Conservation (phyloP, 495 filamentous ascomycete species). For the Aspergillus homomorphus region DNA sequence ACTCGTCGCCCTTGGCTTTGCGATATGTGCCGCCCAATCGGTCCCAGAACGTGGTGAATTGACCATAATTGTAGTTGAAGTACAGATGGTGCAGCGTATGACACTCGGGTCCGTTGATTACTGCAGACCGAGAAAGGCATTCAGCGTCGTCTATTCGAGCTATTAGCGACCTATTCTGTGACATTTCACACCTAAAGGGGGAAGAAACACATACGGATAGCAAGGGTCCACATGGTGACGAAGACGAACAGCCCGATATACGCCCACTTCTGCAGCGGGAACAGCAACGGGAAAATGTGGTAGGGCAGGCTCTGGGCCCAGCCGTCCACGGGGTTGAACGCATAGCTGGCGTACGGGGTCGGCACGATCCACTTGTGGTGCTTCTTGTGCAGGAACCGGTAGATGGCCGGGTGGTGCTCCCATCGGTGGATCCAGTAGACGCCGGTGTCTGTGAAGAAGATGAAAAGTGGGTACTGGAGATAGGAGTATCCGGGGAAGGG, state of each 20-base stretch:
- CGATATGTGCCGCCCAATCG: constrained; percentile 81
- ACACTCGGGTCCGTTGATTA: constrained; percentile 92
- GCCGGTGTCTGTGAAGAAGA: constrained; percentile 82
- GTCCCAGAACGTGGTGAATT: constrained; percentile 94
- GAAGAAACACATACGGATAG: constrained; percentile 59
- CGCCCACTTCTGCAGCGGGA: constrained; percentile 86
- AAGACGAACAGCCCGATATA: constrained; percentile 82
- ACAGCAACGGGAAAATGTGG: constrained; percentile 85
- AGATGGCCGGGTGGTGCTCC: constrained; percentile 74
- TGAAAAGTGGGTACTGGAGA: constrained; percentile 84
- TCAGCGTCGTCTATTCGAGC: constrained; percentile 69
- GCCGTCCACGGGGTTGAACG: constrained; percentile 92
- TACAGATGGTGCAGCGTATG: constrained; percentile 93
- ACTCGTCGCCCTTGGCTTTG: constrained; percentile 55
- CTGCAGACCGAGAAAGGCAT: constrained; percentile 72
- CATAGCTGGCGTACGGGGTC: constrained; percentile 84
- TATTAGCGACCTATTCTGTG: neutral
- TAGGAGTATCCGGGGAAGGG: constrained; percentile 70
- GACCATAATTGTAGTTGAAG: constrained; percentile 98
- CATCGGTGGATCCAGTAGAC: constrained; percentile 94
- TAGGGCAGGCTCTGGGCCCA: constrained; percentile 89
- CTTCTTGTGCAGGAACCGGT: constrained; percentile 87
- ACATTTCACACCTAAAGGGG: neutral
- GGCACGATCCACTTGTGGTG: constrained; percentile 99
- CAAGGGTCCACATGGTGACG: constrained; percentile 92